Evolutionary conservation across 164 flowering plant genomes (phyloP).

Genomic region (Berberis thunbergii): DNA sequence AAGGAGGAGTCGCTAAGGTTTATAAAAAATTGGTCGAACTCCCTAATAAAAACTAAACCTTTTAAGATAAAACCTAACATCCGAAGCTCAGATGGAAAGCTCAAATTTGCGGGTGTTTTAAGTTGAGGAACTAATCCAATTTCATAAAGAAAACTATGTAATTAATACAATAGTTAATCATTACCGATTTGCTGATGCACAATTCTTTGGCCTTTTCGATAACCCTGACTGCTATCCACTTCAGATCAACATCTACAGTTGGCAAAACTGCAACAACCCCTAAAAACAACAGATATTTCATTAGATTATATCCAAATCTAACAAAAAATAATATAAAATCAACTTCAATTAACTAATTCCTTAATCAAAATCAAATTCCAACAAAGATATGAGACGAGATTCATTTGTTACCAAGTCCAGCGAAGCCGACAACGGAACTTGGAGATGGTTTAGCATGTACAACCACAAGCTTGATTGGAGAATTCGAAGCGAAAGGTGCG

Average conservation of each 20-base stretch:
- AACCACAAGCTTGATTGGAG: too few relatives aligned
- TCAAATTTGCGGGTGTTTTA: too few relatives aligned
- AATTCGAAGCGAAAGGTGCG: too few relatives aligned
- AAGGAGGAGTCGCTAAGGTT: too few relatives aligned
- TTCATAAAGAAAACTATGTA: too few relatives aligned
- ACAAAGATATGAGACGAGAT: too few relatives aligned
- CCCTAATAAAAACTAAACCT: too few relatives aligned
- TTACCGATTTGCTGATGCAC: slow-evolving; percentile 48
- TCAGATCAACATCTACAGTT: slow-evolving; percentile 51
- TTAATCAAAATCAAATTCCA: not conserved
- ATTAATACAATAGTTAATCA: not conserved
- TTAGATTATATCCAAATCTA: not conserved
- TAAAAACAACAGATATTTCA: slow-evolving; percentile 9
- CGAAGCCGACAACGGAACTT: slow-evolving; percentile 42
- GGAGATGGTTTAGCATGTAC: slow-evolving; percentile 65
- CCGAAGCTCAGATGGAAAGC: too few relatives aligned
- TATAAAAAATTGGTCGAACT: too few relatives aligned
- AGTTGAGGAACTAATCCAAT: too few relatives aligned
- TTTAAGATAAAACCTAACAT: too few relatives aligned
- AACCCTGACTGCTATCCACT: slow-evolving; percentile 46
- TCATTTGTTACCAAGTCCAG: slow-evolving; percentile 49
- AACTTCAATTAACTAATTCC: not conserved
- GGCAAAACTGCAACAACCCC: slow-evolving; percentile 54
- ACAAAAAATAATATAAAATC: not conserved
- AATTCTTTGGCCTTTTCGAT: slow-evolving; percentile 41